These are phyloP conservation scores for Penicillium crustosum DNA, from an alignment of 2,329 filamentous ascomycete species.

Conservation along the genomic window DNA sequence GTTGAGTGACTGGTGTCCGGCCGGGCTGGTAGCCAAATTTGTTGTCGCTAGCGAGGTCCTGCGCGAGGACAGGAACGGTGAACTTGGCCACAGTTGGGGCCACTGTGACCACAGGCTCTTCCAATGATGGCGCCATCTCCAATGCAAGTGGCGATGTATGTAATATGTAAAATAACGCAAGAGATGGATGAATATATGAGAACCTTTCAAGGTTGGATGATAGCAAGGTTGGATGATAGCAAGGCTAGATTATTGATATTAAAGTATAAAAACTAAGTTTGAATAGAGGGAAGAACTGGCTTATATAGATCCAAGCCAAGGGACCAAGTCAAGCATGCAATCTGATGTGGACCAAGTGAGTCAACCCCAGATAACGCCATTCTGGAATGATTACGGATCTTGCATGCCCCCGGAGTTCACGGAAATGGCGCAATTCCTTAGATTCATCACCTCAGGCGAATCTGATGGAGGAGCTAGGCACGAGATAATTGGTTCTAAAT, in stretches of 20 bases:
- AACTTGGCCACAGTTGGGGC: conserved; percentile 10
- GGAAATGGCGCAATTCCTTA: conserved; percentile 34
- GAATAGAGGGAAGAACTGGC: neutral
- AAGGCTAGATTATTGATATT: neutral
- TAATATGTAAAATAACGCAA: neutral
- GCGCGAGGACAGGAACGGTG: conserved; percentile 20
- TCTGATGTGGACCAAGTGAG: conserved; percentile 7
- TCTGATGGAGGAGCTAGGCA: neutral
- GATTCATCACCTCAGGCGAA: conserved; percentile 26
- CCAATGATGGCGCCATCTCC: conserved; percentile 35
- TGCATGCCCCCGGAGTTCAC: conserved; percentile 17
- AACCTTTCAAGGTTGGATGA: neutral
- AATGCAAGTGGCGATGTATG: conserved; percentile 1
- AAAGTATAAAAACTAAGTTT: conserved; percentile 10
- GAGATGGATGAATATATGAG: neutral
- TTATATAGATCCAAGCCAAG: conserved; percentile 6
- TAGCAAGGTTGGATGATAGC: neutral
- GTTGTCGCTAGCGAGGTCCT: conserved; percentile 24
- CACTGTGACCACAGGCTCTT: conserved; percentile 22
- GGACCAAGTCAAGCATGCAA: neutral
- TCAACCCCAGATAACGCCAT: conserved; percentile 22
- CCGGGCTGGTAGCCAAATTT: conserved; percentile 51
- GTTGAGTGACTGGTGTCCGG: conserved; percentile 45
- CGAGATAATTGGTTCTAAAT: neutral
- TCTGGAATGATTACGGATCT: conserved; percentile 16